A percentile compares a stretch with the other conserved stretches of the same genome.
Conservation (phyloP, 2,329 filamentous ascomycete genomes). For the Aspergillus tubingensis region DNA sequence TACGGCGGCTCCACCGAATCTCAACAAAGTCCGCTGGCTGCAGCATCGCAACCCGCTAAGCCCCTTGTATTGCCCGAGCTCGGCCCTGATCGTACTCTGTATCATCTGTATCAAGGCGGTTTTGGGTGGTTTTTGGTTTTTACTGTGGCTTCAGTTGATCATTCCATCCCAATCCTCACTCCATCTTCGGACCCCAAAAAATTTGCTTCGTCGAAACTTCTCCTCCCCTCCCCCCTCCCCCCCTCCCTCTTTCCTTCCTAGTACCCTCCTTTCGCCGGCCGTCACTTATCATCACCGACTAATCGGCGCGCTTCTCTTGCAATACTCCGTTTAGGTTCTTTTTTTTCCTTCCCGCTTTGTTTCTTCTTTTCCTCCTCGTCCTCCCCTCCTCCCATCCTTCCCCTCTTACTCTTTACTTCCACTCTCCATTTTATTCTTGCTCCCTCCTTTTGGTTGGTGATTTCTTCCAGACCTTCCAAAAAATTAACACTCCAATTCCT, state of each 20-base stretch:
- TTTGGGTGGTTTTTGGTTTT: slow-evolving; percentile 8
- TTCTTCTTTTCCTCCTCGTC: slow-evolving; percentile 8
- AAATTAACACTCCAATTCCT: background rate
- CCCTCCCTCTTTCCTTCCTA: background rate
- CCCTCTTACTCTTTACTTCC: background rate
- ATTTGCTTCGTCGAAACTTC: background rate
- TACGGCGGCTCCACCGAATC: slow-evolving; percentile 16
- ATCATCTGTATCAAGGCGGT: background rate
- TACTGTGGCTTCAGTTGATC: slow-evolving; percentile 1
- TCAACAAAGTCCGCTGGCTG: slow-evolving; percentile 16
- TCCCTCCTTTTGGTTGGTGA: slow-evolving; percentile 4
- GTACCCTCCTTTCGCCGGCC: slow-evolving; percentile 1
- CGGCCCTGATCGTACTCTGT: slow-evolving; percentile 11
- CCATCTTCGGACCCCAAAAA: slow-evolving; percentile 6
- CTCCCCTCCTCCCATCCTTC: slow-evolving; percentile 7
- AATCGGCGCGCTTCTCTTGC: background rate
- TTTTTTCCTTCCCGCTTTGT: slow-evolving; percentile 11
- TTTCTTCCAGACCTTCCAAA: background rate
- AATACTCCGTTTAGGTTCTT: slow-evolving; percentile 7
- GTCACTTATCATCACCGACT: slow-evolving; percentile 5
- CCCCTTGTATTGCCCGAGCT: slow-evolving; percentile 12
- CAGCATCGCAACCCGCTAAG: slow-evolving; percentile 4
- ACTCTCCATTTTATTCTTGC: slow-evolving; percentile 10
- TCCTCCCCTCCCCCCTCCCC: slow-evolving; percentile 2
- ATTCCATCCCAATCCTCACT: background rate